phyloP scores from a whole-genome alignment of 352 stramenopile genomes.

The Globisporangium viniferum region DNA sequence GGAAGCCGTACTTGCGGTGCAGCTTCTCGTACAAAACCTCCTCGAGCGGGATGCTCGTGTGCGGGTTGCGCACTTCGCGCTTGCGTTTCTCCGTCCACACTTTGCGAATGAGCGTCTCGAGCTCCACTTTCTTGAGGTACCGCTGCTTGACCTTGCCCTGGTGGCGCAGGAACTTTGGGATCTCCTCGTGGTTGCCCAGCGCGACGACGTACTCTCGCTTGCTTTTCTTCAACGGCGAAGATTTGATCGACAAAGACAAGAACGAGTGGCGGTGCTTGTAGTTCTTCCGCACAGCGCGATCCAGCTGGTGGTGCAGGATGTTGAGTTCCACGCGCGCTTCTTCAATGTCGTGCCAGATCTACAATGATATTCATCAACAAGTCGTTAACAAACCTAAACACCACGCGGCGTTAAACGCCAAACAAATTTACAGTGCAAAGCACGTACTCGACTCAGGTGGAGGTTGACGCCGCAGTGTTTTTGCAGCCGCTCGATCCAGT shows the following conservation, averaged over 20 bases:
- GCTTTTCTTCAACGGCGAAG: conserved; percentile 25
- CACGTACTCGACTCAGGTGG: conserved; percentile 59
- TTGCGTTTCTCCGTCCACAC: conserved; percentile 78
- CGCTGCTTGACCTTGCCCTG: conserved; percentile 65
- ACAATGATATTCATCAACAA: too few species aligned
- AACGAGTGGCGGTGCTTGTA: conserved; percentile 9
- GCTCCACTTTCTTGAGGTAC: conserved; percentile 60
- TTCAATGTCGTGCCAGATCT: conserved; percentile 81
- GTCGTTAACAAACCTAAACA: too few species aligned
- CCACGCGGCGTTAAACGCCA: too few species aligned
- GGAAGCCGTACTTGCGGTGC: conserved; percentile 77
- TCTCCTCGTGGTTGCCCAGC: conserved; percentile 46
- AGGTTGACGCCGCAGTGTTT: conserved; percentile 79
- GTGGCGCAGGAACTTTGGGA: conserved; percentile 73
- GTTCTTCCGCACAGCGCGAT: conserved; percentile 34
- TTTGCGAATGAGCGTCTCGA: conserved; percentile 66
- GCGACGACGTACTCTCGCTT: conserved; percentile 65
- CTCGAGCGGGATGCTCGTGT: conserved; percentile 44
- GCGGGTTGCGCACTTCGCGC: conserved; percentile 51
- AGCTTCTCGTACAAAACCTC: conserved; percentile 76
- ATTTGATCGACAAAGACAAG: background rate
- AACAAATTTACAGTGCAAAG: background rate
- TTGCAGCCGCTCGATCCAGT: conserved; percentile 79
- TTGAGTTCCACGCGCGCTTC: conserved; percentile 76
- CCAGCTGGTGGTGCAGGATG: conserved; percentile 66